Evolutionary conservation across 345 rosid species (phyloP), one percentile per base, ranked within the genome.

Genomic region (Psidium guajava): DNA sequence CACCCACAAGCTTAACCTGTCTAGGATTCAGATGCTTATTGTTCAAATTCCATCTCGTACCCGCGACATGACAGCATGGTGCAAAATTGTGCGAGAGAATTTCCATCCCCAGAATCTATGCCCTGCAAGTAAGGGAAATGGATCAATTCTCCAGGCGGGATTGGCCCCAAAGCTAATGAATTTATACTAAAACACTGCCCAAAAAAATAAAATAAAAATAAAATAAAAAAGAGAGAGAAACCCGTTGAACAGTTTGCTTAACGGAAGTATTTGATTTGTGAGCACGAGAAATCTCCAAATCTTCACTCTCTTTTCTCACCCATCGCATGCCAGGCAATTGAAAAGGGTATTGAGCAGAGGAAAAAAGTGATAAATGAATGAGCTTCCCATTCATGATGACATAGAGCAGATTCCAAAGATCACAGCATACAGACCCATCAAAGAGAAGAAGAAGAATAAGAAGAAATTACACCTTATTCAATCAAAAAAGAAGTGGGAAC

Each of bases 31-130:
- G 87, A 83, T 82, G 83, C 87, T 61, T 86, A 42, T 86, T 89
- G 54, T 44, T 86, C 75, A 86, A 69, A 88, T 87, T 89, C 88
- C 90, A 42, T 69, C 86, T 85, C 84, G 87, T 77, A 84, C 89
- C 81, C 32, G 87, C 86, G 42, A 83, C 89, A 86, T 40, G 73
- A 83, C 91, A 85, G 51, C 89, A 86, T n/a, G 89, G 89, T 18
- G 91, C 88, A 20, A 89, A 86, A 85, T 86, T 91, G 24, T 87
- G 87, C 40, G 95, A 87, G 86, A 95, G 87, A 88, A 93, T 88
- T 89, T 94, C 96, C 98, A 95, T 97, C 20, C 84, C 91, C 84
- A 64, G 82, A 85, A 86, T 82, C 50, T 27, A 57, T 73, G 47
- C 64, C 81, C 97, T 93, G 92, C 82, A 85, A 57, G 25, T 64